Percentiles rank a stretch among this genome's conserved stretches.
phyloP scores from a whole-genome alignment of 2,329 filamentous ascomycete species.

The Zopfia rhizophila region DNA sequence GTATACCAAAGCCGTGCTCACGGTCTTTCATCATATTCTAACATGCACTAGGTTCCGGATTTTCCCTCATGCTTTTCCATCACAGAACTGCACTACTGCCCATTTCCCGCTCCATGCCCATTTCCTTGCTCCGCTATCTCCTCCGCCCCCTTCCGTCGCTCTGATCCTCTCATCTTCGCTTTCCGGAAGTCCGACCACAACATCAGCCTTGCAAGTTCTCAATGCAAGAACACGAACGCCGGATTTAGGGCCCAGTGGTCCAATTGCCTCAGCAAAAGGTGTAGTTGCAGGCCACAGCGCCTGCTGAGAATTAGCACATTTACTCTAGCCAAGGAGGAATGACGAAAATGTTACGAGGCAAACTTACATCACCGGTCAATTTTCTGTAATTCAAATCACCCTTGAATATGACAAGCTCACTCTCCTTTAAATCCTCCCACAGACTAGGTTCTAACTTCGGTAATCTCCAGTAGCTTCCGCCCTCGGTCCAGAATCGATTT shows the following conservation, averaged over 20 bases:
- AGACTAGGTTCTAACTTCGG: slow-evolving; percentile 74
- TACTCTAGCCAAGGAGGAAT: no score
- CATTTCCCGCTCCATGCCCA: slow-evolving; percentile 98
- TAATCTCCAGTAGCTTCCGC: slow-evolving; percentile 88
- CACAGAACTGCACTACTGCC: slow-evolving; percentile 89
- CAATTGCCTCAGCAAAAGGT: slow-evolving; percentile 84
- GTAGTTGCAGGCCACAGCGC: slow-evolving; percentile 87
- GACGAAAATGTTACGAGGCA: neutral
- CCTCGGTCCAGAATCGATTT: slow-evolving; percentile 91
- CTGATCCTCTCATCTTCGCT: slow-evolving; percentile 86
- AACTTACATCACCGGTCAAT: slow-evolving; percentile 83
- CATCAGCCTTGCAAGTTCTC: slow-evolving; percentile 95
- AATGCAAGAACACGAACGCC: slow-evolving; percentile 87
- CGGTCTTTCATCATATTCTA: no score
- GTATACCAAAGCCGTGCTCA: no score
- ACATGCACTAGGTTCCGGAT: no score
- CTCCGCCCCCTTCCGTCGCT: slow-evolving; percentile 74
- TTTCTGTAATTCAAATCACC: slow-evolving; percentile 98
- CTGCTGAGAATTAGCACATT: slow-evolving; percentile 53
- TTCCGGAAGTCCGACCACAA: slow-evolving; percentile 85
- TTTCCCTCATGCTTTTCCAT: slow-evolving; percentile 65
- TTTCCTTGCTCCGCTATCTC: slow-evolving; percentile 74
- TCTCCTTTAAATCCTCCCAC: slow-evolving; percentile 79
- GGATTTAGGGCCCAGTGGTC: slow-evolving; percentile 82
- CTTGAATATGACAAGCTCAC: slow-evolving; percentile 94